Evolutionary conservation across 768 basidiomycete genomes (phyloP).

Genomic region (Artomyces pyxidatus): DNA sequence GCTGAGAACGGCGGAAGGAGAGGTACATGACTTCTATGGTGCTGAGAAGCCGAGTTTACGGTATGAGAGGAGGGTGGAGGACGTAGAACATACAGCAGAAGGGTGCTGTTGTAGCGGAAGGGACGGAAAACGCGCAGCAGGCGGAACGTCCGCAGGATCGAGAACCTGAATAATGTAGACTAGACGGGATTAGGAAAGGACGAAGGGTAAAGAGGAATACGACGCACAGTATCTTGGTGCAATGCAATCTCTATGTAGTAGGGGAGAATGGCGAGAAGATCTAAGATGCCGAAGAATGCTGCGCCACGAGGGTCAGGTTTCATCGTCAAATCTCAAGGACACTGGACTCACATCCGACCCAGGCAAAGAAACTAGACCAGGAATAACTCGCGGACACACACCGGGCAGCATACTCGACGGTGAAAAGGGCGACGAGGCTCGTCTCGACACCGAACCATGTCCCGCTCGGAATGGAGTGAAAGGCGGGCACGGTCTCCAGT

Average conservation of each 20-base stretch:
- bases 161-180: conserved; percentile 86
- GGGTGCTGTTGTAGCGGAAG: conserved; percentile 77
- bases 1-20: conserved; percentile 75
- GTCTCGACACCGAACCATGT: conserved; percentile 89
- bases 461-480: conserved; percentile 58
- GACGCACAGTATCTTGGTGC: conserved; percentile 74
- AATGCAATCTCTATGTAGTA: conserved; percentile 84
- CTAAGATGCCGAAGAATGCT: conserved; percentile 84
- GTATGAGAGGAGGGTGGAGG: no score
- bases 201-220: conserved; percentile 1
- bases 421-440: conserved; percentile 75
- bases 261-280: conserved; percentile 77
- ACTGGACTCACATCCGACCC: conserved; percentile 54
- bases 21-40: conserved; percentile 93
- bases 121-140: conserved; percentile 84
- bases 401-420: conserved; percentile 72
- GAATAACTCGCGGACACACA: conserved; percentile 69
- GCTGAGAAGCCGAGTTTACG: conserved; percentile 26
- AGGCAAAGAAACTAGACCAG: conserved; percentile 51
- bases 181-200: conserved; percentile 21
- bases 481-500: conserved; percentile 71
- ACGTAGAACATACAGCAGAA: conserved; percentile 55
- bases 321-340: neutral
- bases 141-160: conserved; percentile 85
- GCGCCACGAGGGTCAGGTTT: conserved; percentile 5